Evolutionary conservation across 345 rosid genomes (phyloP).

Genomic region (Populus pruinosa): DNA sequence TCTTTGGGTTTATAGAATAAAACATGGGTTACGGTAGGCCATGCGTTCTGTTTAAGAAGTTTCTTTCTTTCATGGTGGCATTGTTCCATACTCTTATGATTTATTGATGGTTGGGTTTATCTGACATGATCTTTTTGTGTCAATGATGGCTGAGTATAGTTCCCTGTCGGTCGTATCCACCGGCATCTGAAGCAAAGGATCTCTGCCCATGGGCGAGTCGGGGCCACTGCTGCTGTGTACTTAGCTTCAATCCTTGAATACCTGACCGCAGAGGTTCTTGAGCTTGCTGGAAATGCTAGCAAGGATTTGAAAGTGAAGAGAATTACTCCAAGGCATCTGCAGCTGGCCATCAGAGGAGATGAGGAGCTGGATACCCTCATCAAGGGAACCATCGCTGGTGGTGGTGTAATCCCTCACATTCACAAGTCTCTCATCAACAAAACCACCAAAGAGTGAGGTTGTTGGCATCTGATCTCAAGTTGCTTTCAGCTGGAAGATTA

Average conservation of each 20-base stretch:
- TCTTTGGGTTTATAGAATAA: not conserved
- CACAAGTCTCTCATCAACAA: conserved; percentile 92
- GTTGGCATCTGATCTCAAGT: not conserved
- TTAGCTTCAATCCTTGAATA: conserved; percentile 34
- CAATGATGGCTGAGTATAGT: not conserved
- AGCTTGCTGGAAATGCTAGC: conserved; percentile 37
- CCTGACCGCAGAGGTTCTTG: conserved; percentile 34
- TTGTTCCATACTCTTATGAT: not conserved
- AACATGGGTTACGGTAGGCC: not conserved
- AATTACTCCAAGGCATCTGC: conserved; percentile 54
- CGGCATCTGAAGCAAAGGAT: conserved; percentile 32
- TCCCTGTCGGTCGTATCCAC: conserved; percentile 34
- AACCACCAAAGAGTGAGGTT: conserved; percentile 54
- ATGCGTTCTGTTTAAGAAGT: not conserved
- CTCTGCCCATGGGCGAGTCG: conserved; percentile 27
- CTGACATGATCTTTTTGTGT: not conserved
- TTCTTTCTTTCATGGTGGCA: not conserved
- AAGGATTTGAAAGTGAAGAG: conserved; percentile 38
- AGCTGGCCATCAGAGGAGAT: conserved; percentile 58
- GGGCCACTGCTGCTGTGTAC: conserved; percentile 38
- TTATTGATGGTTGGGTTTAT: not conserved
- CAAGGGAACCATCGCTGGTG: conserved; percentile 50
- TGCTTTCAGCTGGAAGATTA: not conserved
- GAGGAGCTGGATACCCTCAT: conserved; percentile 54
- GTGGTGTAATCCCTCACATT: conserved; percentile 91